phyloP scores from a whole-genome alignment of 2,329 filamentous ascomycete species.

The Epichloe typhina region DNA sequence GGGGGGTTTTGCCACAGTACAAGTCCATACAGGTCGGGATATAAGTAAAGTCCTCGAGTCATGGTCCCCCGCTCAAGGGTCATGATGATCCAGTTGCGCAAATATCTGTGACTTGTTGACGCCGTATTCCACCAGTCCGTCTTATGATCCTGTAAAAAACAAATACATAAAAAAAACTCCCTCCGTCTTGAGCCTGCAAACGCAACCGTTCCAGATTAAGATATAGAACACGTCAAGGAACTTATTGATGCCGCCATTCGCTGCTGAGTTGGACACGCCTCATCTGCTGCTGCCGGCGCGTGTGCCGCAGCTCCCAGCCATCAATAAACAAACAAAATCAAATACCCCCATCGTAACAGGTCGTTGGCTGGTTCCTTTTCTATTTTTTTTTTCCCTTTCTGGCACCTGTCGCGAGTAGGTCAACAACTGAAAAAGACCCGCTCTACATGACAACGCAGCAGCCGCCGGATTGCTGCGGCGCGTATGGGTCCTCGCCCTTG shows the following conservation, averaged over 20 bases:
- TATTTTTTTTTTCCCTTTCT: slow-evolving; percentile 2
- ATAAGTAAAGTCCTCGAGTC: background rate
- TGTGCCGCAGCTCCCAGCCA: background rate
- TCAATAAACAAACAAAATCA: slow-evolving; percentile 3
- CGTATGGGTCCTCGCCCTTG: slow-evolving; percentile 95
- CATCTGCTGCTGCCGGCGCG: background rate
- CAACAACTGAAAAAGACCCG: background rate
- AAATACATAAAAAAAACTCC: background rate
- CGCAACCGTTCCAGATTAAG: slow-evolving; percentile 1
- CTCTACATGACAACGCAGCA: slow-evolving; percentile 91
- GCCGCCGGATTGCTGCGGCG: slow-evolving; percentile 80
- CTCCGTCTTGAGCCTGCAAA: background rate
- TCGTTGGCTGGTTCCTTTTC: slow-evolving; percentile 4
- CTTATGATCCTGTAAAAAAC: background rate
- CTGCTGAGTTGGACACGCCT: background rate
- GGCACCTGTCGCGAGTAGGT: slow-evolving; percentile 3
- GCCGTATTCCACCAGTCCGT: background rate
- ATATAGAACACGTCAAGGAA: slow-evolving; percentile 4
- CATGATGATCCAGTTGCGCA: background rate
- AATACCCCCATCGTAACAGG: slow-evolving; percentile 3
- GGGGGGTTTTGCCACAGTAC: background rate
- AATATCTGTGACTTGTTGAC: background rate
- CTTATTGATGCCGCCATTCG: background rate
- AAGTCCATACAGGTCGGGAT: background rate
- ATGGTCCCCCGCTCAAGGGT: slow-evolving; percentile 1